Evolutionary conservation across 345 rosid species (phyloP).

Genomic region (Viola odorata): DNA sequence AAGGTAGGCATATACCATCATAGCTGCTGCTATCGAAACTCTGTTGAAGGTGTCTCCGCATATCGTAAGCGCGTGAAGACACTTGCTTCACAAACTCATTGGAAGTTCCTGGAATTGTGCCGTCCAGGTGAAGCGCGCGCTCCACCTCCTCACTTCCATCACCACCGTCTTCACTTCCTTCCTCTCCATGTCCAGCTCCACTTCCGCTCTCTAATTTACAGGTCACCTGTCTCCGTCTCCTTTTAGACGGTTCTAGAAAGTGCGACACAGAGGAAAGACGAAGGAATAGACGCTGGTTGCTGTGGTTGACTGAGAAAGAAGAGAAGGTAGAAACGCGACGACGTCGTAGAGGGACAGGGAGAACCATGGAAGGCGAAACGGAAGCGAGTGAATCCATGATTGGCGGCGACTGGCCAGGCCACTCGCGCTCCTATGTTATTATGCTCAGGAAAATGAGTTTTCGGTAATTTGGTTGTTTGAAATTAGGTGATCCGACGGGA

Average conservation of each 20-base stretch:
- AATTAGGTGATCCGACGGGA: neutral
- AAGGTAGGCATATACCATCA: slow-evolving; percentile 47
- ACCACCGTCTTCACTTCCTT: slow-evolving; percentile 31
- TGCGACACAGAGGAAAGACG: slow-evolving; percentile 26
- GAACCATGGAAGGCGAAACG: slow-evolving; percentile 68
- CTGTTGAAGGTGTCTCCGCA: slow-evolving; percentile 85
- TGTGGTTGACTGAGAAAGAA: slow-evolving; percentile 19
- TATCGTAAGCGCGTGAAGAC: slow-evolving; percentile 94
- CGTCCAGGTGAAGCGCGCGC: slow-evolving; percentile 86
- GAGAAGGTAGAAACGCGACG: slow-evolving; percentile 24
- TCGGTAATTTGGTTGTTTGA: neutral
- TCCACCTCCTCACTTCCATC: slow-evolving; percentile 59
- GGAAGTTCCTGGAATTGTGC: slow-evolving; percentile 78
- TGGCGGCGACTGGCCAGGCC: neutral
- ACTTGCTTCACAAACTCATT: slow-evolving; percentile 77
- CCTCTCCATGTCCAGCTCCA: slow-evolving; percentile 16
- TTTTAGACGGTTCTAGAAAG: slow-evolving; percentile 8
- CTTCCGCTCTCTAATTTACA: slow-evolving; percentile 31
- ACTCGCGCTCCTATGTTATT: neutral
- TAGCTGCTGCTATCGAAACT: slow-evolving; percentile 80
- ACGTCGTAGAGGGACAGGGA: slow-evolving; percentile 42
- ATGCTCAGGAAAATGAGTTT: neutral
- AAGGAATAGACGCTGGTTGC: slow-evolving; percentile 15
- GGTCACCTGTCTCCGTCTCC: slow-evolving; percentile 21
- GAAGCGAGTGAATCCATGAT: slow-evolving; percentile 67